Percentiles rank a stretch among this genome's conserved stretches.
Evolutionary conservation across 352 stramenopile species (phyloP).

Genomic region (Lagenidium giganteum): DNA sequence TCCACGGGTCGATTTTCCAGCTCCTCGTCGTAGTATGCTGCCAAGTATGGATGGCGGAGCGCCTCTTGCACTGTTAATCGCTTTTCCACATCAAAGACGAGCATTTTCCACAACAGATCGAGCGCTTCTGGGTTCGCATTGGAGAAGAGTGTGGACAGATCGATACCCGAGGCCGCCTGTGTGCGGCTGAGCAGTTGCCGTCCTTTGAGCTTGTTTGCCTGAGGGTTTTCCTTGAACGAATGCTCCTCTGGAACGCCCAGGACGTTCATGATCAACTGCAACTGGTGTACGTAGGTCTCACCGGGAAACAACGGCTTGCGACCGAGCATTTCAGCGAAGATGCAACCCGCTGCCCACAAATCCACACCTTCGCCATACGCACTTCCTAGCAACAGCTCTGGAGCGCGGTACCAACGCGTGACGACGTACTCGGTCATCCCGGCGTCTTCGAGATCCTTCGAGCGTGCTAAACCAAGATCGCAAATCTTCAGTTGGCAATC

Average conservation of each 20-base stretch:
- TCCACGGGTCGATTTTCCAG: conserved; percentile 62
- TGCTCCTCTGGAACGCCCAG: conserved; percentile 82
- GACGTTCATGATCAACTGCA: conserved; percentile 89
- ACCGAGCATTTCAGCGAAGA: conserved; percentile 86
- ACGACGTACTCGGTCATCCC: conserved; percentile 92
- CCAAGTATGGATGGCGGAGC: conserved; percentile 95
- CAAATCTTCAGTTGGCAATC: conserved; percentile 97
- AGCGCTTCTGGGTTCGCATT: conserved; percentile 83
- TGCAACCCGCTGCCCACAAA: conserved; percentile 82
- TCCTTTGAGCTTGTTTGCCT: conserved; percentile 85
- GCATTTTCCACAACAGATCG: conserved; percentile 85
- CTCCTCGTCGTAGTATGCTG: conserved; percentile 81
- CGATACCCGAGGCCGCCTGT: conserved; percentile 73
- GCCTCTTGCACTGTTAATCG: conserved; percentile 95
- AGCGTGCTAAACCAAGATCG: conserved; percentile 92
- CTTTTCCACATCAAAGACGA: conserved; percentile 92
- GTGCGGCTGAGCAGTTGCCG: conserved; percentile 79
- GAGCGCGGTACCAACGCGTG: conserved; percentile 85
- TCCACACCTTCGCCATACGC: conserved; percentile 82
- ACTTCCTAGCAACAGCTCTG: conserved; percentile 80
- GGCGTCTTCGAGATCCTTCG: conserved; percentile 77
- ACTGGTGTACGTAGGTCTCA: conserved; percentile 83
- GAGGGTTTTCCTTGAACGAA: conserved; percentile 85
- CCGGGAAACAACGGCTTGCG: conserved; percentile 83
- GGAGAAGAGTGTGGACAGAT: conserved; percentile 77